Conservation (phyloP, 2,329 filamentous ascomycete genomes). For the Trichophyton rubrum region DNA sequence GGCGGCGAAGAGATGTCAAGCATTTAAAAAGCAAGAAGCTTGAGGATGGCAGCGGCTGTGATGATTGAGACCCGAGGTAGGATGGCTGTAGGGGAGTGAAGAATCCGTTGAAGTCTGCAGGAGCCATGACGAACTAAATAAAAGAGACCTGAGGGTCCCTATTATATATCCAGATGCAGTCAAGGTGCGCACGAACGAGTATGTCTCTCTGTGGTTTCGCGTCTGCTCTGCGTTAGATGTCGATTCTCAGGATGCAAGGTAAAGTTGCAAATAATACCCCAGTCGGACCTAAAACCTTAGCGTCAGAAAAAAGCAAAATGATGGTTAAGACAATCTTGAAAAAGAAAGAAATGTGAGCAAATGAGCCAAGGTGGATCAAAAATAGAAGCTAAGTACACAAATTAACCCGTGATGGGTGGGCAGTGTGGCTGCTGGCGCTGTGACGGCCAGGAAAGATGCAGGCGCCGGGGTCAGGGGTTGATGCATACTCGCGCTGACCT, state of each 20-base stretch:
- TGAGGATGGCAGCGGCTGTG: neutral
- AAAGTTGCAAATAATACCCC: slow-evolving; percentile 5
- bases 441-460: neutral
- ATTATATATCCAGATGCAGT: slow-evolving; percentile 4
- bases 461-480: slow-evolving; percentile 1
- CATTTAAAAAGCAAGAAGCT: neutral
- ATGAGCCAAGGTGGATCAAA: slow-evolving; percentile 4
- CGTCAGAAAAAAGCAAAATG: slow-evolving; percentile 1
- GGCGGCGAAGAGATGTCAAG: neutral
- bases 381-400: slow-evolving; percentile 6
- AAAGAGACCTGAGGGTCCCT: slow-evolving; percentile 4
- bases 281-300: slow-evolving; percentile 3
- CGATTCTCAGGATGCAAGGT: slow-evolving; percentile 2
- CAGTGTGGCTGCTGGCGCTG: neutral
- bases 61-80: slow-evolving; percentile 1
- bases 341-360: slow-evolving; percentile 1
- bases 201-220: slow-evolving; percentile 1
- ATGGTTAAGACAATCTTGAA: neutral
- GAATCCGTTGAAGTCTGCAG: neutral
- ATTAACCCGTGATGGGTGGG: slow-evolving; percentile 3
- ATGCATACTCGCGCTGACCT: neutral
- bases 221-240: slow-evolving; percentile 3
- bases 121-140: slow-evolving; percentile 4
- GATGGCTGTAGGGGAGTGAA: neutral
- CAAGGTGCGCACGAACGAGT: slow-evolving; percentile 1